Percentiles rank a stretch among this genome's conserved stretches.
phyloP scores from a whole-genome alignment of 139 green algal genomes.

The Chlorella sp. region DNA sequence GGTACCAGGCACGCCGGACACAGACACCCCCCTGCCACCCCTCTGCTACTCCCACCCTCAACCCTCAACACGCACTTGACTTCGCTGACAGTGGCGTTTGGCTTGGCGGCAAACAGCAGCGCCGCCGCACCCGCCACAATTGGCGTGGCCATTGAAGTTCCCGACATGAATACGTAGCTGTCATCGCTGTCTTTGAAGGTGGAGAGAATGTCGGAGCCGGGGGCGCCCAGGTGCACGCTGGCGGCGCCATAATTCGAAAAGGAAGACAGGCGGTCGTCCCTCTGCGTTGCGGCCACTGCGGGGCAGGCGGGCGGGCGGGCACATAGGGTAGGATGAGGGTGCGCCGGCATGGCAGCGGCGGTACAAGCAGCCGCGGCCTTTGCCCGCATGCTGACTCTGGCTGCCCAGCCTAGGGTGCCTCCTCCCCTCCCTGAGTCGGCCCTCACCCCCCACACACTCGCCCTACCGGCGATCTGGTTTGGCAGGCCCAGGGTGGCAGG shows the following conservation, averaged over 20 bases:
- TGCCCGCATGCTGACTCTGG: neutral
- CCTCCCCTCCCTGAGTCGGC: neutral
- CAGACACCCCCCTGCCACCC: too few relatives aligned
- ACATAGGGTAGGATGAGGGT: neutral
- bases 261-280: neutral
- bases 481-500: neutral
- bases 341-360: neutral
- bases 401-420: neutral
- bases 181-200: neutral
- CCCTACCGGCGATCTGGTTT: neutral
- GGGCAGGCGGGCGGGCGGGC: neutral
- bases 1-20: too few relatives aligned
- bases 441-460: too few relatives aligned
- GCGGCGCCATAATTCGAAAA: neutral
- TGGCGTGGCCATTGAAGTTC: slow-evolving; percentile 91
- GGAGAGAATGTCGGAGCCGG: neutral
- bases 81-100: neutral
- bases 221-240: neutral
- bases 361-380: neutral
- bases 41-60: neutral
- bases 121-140: slow-evolving; percentile 61
- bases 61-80: neutral
- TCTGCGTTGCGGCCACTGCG: neutral
- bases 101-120: slow-evolving; percentile 42
- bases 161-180: slow-evolving; percentile 40